These are phyloP conservation scores for Trichoderma citrinoviride DNA, from an alignment of 2,329 filamentous ascomycete genomes.

Conservation along the genomic window DNA sequence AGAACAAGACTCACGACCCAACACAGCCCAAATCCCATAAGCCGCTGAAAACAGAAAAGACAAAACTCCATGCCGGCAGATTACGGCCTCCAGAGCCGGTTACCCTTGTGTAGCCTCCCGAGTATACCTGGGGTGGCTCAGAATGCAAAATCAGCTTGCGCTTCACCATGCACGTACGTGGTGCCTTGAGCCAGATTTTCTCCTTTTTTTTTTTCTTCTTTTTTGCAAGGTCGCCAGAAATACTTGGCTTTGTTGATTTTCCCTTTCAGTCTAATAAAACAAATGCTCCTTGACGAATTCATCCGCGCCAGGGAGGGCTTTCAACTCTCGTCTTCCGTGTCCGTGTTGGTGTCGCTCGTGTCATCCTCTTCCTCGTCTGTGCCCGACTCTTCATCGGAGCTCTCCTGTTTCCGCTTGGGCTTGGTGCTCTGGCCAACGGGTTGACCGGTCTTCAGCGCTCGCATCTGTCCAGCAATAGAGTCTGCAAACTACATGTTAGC, in stretches of 20 bases:
- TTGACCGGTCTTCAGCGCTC: slow-evolving; percentile 71
- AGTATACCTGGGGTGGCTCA: too few relatives aligned
- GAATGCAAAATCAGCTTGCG: slow-evolving; percentile 6
- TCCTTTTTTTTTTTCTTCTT: not conserved
- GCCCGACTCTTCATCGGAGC: slow-evolving; percentile 71
- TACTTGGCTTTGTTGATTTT: not conserved
- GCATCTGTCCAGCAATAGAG: slow-evolving; percentile 88
- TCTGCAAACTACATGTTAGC: slow-evolving; percentile 51
- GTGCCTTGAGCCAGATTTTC: not conserved
- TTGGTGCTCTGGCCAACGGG: slow-evolving; percentile 58
- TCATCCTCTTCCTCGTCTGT: slow-evolving; percentile 67
- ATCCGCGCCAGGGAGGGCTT: slow-evolving; percentile 31
- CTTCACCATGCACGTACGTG: not conserved
- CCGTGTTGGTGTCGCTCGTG: slow-evolving; percentile 66
- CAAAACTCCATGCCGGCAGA: slow-evolving; percentile 21
- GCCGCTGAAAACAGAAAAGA: slow-evolving; percentile 12
- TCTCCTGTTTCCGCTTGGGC: slow-evolving; percentile 51
- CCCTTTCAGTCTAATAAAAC: slow-evolving; percentile 19
- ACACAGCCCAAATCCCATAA: slow-evolving; percentile 24
- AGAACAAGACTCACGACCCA: not conserved
- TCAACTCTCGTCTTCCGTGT: slow-evolving; percentile 57
- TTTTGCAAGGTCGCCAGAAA: not conserved
- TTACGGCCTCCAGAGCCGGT: slow-evolving; percentile 1
- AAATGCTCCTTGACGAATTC: not conserved
- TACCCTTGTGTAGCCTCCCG: not conserved